Conservation (phyloP, 1,284 basidiomycete genomes). For the Pseudozyma flocculosa region DNA sequence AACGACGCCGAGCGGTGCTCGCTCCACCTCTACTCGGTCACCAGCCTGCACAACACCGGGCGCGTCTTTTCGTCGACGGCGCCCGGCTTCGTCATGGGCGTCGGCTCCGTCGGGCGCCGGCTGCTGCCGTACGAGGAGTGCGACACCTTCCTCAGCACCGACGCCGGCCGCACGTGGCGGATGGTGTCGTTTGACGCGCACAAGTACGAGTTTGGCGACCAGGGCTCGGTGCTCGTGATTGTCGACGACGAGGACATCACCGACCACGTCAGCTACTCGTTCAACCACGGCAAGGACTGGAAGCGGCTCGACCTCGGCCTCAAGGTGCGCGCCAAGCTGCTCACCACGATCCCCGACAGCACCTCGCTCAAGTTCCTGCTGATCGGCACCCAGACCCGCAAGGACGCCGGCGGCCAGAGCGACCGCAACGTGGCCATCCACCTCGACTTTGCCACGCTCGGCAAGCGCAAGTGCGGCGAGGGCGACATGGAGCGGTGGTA, state of each 20-base stretch:
- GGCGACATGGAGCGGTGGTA: slow-evolving; percentile 86
- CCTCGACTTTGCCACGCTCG: slow-evolving; percentile 78
- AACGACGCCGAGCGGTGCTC: slow-evolving; percentile 69
- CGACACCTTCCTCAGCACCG: slow-evolving; percentile 88
- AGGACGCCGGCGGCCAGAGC: slow-evolving; percentile 65
- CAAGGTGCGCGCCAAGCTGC: slow-evolving; percentile 71
- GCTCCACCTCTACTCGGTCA: slow-evolving; percentile 88
- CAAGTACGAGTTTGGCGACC: slow-evolving; percentile 94
- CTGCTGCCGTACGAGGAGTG: slow-evolving; percentile 80
- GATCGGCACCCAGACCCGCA: slow-evolving; percentile 73
- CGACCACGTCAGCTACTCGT: slow-evolving; percentile 75
- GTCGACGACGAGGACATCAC: slow-evolving; percentile 84
- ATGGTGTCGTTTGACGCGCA: slow-evolving; percentile 77
- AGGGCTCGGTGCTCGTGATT: slow-evolving; percentile 76
- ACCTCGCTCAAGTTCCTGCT: slow-evolving; percentile 88
- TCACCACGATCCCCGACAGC: slow-evolving; percentile 86
- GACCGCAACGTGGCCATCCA: slow-evolving; percentile 72
- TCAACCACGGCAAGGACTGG: slow-evolving; percentile 82
- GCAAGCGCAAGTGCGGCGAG: slow-evolving; percentile 71
- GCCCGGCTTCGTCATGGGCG: slow-evolving; percentile 90
- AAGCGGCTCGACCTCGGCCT: slow-evolving; percentile 70
- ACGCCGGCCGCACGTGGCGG: slow-evolving; percentile 83
- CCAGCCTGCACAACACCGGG: slow-evolving; percentile 85
- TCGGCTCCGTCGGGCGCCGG: slow-evolving; percentile 77
- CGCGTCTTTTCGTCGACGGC: slow-evolving; percentile 90